A percentile compares a stretch with the other conserved stretches of the same genome.
Conservation (phyloP, 345 rosid species). For the Eucalyptus marginata region DNA sequence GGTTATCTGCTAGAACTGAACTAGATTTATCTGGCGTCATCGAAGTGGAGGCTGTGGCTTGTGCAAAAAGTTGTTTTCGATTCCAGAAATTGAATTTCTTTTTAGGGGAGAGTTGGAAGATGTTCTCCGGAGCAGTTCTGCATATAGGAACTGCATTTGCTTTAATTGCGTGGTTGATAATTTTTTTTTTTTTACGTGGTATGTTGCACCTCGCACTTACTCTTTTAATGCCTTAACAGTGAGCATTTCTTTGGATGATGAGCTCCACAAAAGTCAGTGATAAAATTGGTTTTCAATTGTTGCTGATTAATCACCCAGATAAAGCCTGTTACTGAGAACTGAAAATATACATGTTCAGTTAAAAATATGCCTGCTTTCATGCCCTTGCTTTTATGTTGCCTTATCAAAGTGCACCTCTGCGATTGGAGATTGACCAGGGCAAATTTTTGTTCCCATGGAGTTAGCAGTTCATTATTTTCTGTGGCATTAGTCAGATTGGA, state of each 20-base stretch:
- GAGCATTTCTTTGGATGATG: background rate
- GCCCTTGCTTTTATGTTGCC: background rate
- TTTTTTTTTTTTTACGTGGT: constrained; percentile 63
- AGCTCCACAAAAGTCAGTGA: background rate
- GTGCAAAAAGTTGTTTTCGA: too few species aligned
- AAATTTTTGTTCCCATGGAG: background rate
- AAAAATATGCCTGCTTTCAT: background rate
- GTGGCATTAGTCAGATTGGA: background rate
- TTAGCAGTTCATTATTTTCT: background rate
- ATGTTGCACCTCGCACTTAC: constrained; percentile 3
- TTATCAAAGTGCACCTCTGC: background rate
- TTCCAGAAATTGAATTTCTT: too few species aligned
- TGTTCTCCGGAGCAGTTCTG: constrained; percentile 58
- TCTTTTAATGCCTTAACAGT: background rate
- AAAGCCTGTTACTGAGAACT: background rate
- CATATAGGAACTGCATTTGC: constrained; percentile 78
- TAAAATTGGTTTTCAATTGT: background rate
- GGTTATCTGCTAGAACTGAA: too few species aligned
- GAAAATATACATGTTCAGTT: background rate
- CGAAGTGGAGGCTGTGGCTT: too few species aligned
- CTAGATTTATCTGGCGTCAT: too few species aligned
- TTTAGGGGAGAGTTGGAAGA: constrained; percentile 71
- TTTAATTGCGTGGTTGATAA: constrained; percentile 66
- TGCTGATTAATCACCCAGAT: background rate
- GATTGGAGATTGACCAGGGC: background rate